These are phyloP conservation scores for Bacidia rubella DNA, from an alignment of 495 filamentous ascomycete species.

Conservation along the genomic window DNA sequence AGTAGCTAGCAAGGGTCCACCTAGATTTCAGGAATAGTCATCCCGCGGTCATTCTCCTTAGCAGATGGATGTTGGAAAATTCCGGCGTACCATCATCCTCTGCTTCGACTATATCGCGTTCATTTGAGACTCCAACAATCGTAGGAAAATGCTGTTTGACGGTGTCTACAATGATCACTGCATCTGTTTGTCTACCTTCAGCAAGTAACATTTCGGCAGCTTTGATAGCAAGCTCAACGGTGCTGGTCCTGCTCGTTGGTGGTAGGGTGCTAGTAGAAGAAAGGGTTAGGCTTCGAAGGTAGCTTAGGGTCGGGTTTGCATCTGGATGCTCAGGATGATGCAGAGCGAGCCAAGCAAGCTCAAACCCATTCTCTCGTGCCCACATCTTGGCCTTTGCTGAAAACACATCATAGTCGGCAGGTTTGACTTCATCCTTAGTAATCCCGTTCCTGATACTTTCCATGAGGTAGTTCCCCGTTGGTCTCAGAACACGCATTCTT, in stretches of 20 bases:
- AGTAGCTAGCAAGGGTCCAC: no score
- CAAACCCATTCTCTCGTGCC: background rate
- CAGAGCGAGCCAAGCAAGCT: background rate
- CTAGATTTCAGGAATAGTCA: no score
- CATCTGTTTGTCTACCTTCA: no score
- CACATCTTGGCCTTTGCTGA: background rate
- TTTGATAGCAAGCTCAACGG: slow-evolving; percentile 4
- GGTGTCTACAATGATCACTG: no score
- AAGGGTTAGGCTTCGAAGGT: background rate
- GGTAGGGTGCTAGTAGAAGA: background rate
- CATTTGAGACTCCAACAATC: no score
- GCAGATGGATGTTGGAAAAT: no score
- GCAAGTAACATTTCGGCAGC: no score
- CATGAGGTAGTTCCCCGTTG: background rate
- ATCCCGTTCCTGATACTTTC: background rate
- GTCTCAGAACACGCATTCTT: background rate
- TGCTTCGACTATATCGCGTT: no score
- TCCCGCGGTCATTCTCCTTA: no score
- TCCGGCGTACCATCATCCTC: no score
- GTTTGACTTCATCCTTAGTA: background rate
- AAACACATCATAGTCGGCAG: background rate
- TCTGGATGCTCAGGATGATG: background rate
- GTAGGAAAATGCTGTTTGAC: no score
- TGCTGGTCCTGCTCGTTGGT: background rate
- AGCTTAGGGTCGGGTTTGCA: background rate